Conservation (phyloP, 1,139 yeast genomes). For the Suhomyces yuchorum region DNA sequence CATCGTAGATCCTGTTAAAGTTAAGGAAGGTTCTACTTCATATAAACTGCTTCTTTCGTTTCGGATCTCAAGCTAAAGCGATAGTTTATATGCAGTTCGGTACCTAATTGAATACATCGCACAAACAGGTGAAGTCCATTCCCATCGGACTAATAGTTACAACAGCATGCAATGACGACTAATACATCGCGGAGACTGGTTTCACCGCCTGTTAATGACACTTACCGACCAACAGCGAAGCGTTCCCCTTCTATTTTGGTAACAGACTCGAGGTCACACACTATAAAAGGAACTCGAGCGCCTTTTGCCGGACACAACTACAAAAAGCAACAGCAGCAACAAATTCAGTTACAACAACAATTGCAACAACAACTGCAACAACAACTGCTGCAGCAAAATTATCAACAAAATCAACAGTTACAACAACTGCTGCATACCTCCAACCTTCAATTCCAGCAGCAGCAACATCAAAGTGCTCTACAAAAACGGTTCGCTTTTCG, state of each 20-base stretch:
- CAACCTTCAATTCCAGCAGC: slow-evolving; percentile 20
- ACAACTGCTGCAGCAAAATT: slow-evolving; percentile 15
- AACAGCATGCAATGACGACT: slow-evolving; percentile 4
- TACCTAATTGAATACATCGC: no score
- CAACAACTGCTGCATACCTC: slow-evolving; percentile 17
- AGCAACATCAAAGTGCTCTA: slow-evolving; percentile 25
- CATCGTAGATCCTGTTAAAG: no score
- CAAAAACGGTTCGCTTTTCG: slow-evolving; percentile 33
- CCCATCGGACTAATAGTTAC: background rate
- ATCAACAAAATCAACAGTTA: slow-evolving; percentile 16
- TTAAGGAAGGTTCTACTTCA: no score
- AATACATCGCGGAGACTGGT: slow-evolving; percentile 6
- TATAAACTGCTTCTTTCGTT: no score
- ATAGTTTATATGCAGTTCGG: no score
- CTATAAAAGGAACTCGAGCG: slow-evolving; percentile 62
- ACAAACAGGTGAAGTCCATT: no score
- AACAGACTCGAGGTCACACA: slow-evolving; percentile 76
- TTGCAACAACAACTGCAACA: slow-evolving; percentile 17
- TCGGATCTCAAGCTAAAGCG: no score
- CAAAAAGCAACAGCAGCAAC: slow-evolving; percentile 40
- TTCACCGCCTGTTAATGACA: slow-evolving; percentile 9
- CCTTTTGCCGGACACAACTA: slow-evolving; percentile 77
- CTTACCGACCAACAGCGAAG: slow-evolving; percentile 67
- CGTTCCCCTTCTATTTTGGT: slow-evolving; percentile 92
- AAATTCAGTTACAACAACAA: slow-evolving; percentile 15